These are phyloP conservation scores for Hypoxylon intermedium DNA, from an alignment of 495 filamentous ascomycete species.

Conservation along the genomic window DNA sequence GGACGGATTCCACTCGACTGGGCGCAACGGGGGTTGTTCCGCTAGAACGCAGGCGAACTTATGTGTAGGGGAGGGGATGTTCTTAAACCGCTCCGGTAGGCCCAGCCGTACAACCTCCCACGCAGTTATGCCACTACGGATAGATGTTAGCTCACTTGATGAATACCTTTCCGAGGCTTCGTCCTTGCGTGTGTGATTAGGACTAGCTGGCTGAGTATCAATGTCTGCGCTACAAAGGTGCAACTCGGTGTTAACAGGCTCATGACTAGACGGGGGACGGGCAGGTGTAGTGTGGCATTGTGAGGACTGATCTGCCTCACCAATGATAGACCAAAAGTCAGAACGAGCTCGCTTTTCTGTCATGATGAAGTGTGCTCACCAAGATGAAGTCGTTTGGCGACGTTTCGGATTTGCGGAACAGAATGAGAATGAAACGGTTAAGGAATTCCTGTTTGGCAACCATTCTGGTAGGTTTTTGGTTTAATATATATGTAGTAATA, in stretches of 20 bases:
- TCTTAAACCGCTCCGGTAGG: constrained; percentile 25
- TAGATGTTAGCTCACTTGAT: too few relatives aligned
- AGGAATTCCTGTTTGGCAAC: too few relatives aligned
- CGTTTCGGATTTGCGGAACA: too few relatives aligned
- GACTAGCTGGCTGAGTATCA: not conserved
- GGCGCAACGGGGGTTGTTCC: constrained; percentile 26
- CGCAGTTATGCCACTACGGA: constrained; percentile 22
- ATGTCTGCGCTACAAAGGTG: not conserved
- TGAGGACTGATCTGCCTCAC: constrained; percentile 33
- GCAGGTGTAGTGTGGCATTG: constrained; percentile 20
- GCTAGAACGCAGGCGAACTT: constrained; percentile 28
- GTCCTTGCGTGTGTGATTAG: constrained; percentile 4
- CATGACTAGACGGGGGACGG: not conserved
- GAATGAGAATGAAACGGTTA: too few relatives aligned
- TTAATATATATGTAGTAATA: too few relatives aligned
- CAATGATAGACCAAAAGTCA: constrained; percentile 23
- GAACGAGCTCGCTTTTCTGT: not conserved
- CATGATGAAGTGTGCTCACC: constrained; percentile 14
- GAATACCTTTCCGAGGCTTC: too few relatives aligned
- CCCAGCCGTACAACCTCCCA: constrained; percentile 27
- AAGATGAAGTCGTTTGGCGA: too few relatives aligned
- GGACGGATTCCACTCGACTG: constrained; percentile 38
- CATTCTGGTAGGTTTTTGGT: too few relatives aligned
- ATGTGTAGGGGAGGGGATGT: constrained; percentile 15
- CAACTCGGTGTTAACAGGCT: not conserved